phyloP scores from a whole-genome alignment of 2,329 filamentous ascomycete species.

The Trichoderma citrinoviride region DNA sequence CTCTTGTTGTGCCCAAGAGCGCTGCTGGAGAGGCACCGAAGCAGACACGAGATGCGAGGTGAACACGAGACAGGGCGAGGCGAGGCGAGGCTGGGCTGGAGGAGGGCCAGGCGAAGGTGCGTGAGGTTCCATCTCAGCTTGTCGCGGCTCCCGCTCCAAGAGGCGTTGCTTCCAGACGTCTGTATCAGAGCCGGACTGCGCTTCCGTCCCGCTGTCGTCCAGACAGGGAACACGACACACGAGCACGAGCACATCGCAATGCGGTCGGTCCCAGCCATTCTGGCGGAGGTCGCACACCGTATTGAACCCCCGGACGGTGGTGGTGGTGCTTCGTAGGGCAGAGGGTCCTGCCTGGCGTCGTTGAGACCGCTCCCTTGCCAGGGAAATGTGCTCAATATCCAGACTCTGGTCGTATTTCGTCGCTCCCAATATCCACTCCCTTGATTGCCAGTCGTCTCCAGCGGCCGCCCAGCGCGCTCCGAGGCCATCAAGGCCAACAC shows the following conservation, averaged over 20 bases:
- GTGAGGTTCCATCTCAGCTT: too few relatives aligned
- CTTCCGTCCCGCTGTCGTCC: too few relatives aligned
- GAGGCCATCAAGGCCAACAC: neutral
- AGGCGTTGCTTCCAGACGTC: too few relatives aligned
- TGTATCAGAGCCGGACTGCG: too few relatives aligned
- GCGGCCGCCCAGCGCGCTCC: neutral
- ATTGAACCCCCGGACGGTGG: neutral
- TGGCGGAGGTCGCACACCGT: neutral
- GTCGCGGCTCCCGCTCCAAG: too few relatives aligned
- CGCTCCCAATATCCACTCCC: conserved; percentile 11
- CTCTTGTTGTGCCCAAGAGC: neutral
- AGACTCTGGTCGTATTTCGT: conserved; percentile 7
- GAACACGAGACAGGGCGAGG: neutral
- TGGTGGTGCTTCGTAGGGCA: neutral
- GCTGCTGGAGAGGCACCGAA: neutral
- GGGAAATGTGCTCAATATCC: conserved; percentile 1
- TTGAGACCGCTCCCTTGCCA: conserved; percentile 14
- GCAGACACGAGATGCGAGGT: conserved; percentile 3
- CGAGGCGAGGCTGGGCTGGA: neutral
- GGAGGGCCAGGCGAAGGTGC: neutral
- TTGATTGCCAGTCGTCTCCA: neutral
- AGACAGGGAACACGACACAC: neutral
- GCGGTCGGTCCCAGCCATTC: neutral
- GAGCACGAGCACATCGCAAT: neutral
- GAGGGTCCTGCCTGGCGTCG: neutral